phyloP scores from a whole-genome alignment of 768 basidiomycete species.

The Tephrocybe rancida region DNA sequence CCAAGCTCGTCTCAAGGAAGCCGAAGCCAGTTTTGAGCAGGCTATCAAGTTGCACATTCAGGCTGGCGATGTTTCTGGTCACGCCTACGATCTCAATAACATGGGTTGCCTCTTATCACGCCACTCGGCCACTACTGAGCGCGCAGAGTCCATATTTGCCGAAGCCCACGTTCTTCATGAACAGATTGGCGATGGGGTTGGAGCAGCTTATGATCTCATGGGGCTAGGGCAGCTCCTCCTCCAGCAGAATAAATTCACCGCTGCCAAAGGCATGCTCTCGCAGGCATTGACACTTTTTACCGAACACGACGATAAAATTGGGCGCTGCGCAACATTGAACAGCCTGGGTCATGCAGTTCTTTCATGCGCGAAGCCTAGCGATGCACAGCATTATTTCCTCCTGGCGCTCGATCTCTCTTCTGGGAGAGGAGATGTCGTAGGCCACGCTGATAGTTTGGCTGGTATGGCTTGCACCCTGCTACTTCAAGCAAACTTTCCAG shows the following conservation, averaged over 20 bases:
- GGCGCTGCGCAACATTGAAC: slow-evolving; percentile 25
- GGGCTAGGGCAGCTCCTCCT: slow-evolving; percentile 23
- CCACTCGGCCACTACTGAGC: slow-evolving; percentile 1
- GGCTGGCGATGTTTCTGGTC: slow-evolving; percentile 22
- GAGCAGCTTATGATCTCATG: slow-evolving; percentile 27
- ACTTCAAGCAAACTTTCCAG: slow-evolving; percentile 23
- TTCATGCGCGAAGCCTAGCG: slow-evolving; percentile 16
- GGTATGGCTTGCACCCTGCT: slow-evolving; percentile 23
- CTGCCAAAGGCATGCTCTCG: not conserved
- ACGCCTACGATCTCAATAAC: slow-evolving; percentile 31
- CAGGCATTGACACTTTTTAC: slow-evolving; percentile 20
- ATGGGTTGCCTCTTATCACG: slow-evolving; percentile 23
- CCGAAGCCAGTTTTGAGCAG: slow-evolving; percentile 21
- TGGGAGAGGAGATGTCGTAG: slow-evolving; percentile 18
- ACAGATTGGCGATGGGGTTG: slow-evolving; percentile 18
- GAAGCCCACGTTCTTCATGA: slow-evolving; percentile 22
- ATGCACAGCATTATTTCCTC: slow-evolving; percentile 24
- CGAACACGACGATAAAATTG: slow-evolving; percentile 18
- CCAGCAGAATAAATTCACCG: slow-evolving; percentile 14
- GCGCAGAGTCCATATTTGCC: slow-evolving; percentile 17
- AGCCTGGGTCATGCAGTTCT: slow-evolving; percentile 24
- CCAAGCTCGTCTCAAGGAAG: slow-evolving; percentile 20
- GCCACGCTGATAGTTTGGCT: slow-evolving; percentile 25
- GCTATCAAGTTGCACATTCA: slow-evolving; percentile 25
- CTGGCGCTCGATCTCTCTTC: slow-evolving; percentile 18